A percentile compares a stretch with the other conserved stretches of the same genome.
Evolutionary conservation across 2,329 filamentous ascomycete genomes (phyloP).

Genomic region (Trichoderma atroviride): DNA sequence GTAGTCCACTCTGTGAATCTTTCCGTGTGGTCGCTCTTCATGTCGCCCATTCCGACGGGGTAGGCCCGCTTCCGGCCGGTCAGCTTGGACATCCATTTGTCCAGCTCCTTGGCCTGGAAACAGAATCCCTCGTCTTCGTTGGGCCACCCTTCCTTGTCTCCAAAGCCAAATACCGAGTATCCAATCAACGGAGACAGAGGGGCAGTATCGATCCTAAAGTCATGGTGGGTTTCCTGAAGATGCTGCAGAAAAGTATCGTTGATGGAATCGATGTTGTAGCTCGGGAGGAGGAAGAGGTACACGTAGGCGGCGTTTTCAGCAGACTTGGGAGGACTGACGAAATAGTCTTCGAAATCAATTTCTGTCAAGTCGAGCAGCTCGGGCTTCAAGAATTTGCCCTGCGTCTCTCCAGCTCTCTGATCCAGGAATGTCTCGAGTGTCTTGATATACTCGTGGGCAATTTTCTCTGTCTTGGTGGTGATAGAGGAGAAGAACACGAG

Average conservation of each 20-base stretch:
- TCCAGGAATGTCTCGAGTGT: constrained; percentile 57
- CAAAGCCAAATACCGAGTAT: constrained; percentile 93
- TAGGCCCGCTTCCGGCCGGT: constrained; percentile 84
- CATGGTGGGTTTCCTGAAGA: constrained; percentile 88
- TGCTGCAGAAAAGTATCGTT: constrained; percentile 86
- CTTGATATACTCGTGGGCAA: constrained; percentile 65
- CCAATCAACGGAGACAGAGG: constrained; percentile 76
- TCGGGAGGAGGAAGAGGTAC: constrained; percentile 83
- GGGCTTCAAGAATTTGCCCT: constrained; percentile 55
- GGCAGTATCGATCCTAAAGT: constrained; percentile 92
- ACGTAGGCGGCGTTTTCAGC: constrained; percentile 64
- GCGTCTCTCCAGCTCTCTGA: constrained; percentile 46
- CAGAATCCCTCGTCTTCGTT: constrained; percentile 90
- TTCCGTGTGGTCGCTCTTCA: constrained; percentile 70
- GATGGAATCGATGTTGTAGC: constrained; percentile 94
- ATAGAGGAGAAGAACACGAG: constrained; percentile 89
- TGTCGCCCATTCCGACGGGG: constrained; percentile 84
- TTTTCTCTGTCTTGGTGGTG: constrained; percentile 78
- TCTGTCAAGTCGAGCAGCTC: constrained; percentile 78
- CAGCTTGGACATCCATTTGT: constrained; percentile 97
- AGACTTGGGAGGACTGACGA: constrained; percentile 72
- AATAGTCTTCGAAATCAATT: constrained; percentile 91
- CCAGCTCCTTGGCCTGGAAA: constrained; percentile 85
- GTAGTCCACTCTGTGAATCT: constrained; percentile 75
- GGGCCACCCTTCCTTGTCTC: constrained; percentile 89